Evolutionary conservation across 2,329 filamentous ascomycete genomes (phyloP), one percentile per base, ranked within the genome.

Genomic region (Botrytis paeoniae): DNA sequence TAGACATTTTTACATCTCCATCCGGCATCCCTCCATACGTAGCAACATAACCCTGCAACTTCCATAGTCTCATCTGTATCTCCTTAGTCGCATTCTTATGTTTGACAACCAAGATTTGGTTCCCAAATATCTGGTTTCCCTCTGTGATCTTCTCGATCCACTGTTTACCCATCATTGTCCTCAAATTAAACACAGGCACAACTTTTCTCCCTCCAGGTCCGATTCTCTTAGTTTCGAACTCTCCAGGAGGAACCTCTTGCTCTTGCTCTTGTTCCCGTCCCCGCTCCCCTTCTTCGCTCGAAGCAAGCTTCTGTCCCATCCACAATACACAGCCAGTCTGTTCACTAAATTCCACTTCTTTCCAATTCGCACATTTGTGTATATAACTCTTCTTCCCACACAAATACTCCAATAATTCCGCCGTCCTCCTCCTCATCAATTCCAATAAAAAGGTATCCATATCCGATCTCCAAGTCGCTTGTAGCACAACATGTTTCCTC

Each of bases 11-110:
- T 57, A 29, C 51, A 57, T 18, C n/a, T 29, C 29, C 39, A 6
- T 22, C 29, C 41, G 25, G 20, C 37, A 62, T 45, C 12, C 63
- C 59, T 41, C 68, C 65, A 62, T 70, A 66, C n/a, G 75, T 70
- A 25, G 77, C 77, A 48, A 89, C 64, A 76, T 88, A 91, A 1
- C 87, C 88, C 74, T 90, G 86, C 14, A 91, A 78, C 74, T 85
- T 86, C 89, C 89, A 91, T 12, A 91, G 81, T 70, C 84, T 82
- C 71, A 85, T 73, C 79, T 89, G 86, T 63, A 89, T 66, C 22
- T 82, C 79, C 35, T 83, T 78, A 12, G 85, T 86, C 54, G 82
- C 80, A 74, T 77, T 81, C 76, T 81, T 82, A 74, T 89, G 81
- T 62, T 77, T 80, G 32, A 81, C 70, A 85, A 82, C 32, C 86